Evolutionary conservation across 768 basidiomycete species (phyloP).

Genomic region (Kwoniella botswanensis): DNA sequence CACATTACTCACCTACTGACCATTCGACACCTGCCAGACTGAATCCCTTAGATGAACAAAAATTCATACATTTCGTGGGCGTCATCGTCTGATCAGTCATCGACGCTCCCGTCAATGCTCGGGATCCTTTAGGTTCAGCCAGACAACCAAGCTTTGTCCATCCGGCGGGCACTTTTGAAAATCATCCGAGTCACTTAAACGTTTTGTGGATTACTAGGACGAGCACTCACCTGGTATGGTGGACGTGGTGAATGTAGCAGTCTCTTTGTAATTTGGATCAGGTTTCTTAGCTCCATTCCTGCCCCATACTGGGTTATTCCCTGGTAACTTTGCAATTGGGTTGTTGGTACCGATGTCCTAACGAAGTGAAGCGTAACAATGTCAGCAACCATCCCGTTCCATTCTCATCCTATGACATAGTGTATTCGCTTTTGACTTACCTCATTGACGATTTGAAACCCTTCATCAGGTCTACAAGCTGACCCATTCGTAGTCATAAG

Average conservation of each 20-base stretch:
- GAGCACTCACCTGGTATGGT: slow-evolving; percentile 30
- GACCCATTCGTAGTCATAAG: slow-evolving; percentile 16
- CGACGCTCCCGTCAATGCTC: slow-evolving; percentile 49
- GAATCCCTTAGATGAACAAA: slow-evolving; percentile 67
- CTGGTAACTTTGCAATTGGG: slow-evolving; percentile 36
- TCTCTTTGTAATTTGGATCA: slow-evolving; percentile 33
- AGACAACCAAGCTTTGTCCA: slow-evolving; percentile 47
- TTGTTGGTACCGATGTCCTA: slow-evolving; percentile 29
- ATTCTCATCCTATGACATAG: too few species aligned
- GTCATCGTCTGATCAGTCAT: slow-evolving; percentile 62
- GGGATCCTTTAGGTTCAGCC: slow-evolving; percentile 34
- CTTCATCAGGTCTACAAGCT: slow-evolving; percentile 29
- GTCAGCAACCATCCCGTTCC: too few species aligned
- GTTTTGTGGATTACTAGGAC: slow-evolving; percentile 50
- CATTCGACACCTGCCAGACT: slow-evolving; percentile 75
- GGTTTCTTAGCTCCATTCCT: slow-evolving; percentile 31
- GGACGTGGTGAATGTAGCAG: slow-evolving; percentile 44
- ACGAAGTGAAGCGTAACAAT: not conserved
- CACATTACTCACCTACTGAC: slow-evolving; percentile 13
- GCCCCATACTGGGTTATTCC: slow-evolving; percentile 46
- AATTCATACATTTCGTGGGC: slow-evolving; percentile 67
- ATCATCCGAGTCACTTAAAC: slow-evolving; percentile 28
- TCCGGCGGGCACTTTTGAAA: slow-evolving; percentile 34
- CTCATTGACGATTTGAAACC: slow-evolving; percentile 42
- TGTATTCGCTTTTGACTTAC: slow-evolving; percentile 13